These are phyloP conservation scores for Backusella westeae DNA, from an alignment of 192 early-diverging fungal species.

Conservation along the genomic window DNA sequence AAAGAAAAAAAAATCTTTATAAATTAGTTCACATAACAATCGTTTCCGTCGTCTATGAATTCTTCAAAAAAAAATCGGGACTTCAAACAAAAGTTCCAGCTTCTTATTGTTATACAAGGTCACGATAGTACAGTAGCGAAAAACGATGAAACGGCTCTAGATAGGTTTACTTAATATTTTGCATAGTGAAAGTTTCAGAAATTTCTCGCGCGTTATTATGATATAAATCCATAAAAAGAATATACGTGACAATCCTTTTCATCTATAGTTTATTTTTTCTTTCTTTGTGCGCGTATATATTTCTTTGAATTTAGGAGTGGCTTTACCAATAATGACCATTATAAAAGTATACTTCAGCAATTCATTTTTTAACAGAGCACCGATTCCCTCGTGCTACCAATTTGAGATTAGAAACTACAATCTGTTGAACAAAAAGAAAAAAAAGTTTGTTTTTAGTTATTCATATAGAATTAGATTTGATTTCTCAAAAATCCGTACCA, in stretches of 20 bases:
- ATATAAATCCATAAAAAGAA: not conserved
- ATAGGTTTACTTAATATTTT: not conserved
- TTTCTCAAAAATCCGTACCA: not conserved
- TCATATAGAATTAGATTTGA: not conserved
- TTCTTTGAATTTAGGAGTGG: not conserved
- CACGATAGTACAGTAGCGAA: not conserved
- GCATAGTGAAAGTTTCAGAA: conserved; percentile 3
- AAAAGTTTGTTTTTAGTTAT: not conserved
- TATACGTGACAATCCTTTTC: not conserved
- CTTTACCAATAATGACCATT: not conserved
- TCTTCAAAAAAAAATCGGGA: not conserved
- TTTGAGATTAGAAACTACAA: not conserved
- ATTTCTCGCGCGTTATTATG: not conserved
- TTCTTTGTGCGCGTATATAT: not conserved
- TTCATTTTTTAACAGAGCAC: not conserved
- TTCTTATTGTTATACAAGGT: not conserved
- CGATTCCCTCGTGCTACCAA: not conserved
- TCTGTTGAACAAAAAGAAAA: not conserved
- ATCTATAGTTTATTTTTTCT: not conserved
- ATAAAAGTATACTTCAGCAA: not conserved
- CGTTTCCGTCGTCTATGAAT: not conserved
- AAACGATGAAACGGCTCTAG: not conserved
- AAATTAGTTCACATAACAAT: not conserved
- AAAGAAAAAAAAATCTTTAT: not conserved
- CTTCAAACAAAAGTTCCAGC: not conserved